phyloP scores from a whole-genome alignment of 305 asterid genomes.

The Fraxinus latifolia region DNA sequence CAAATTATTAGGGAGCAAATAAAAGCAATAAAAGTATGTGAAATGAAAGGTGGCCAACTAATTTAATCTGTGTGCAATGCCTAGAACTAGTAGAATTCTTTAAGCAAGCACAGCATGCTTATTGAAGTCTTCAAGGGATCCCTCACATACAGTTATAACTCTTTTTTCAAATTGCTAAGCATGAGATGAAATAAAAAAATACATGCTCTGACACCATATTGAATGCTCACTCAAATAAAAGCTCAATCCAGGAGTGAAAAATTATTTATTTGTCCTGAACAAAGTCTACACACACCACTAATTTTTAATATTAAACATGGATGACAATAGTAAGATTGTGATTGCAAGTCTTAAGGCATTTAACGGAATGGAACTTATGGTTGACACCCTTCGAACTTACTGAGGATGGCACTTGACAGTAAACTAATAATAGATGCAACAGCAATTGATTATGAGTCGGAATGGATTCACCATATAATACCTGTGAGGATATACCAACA shows the following conservation, averaged over 20 bases:
- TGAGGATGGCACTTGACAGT: neutral
- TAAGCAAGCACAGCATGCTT: neutral
- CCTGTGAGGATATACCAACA: constrained; percentile 87
- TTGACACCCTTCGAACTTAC: neutral
- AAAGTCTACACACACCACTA: neutral
- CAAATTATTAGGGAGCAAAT: neutral
- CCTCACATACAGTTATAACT: neutral
- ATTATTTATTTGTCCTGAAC: neutral
- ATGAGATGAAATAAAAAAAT: neutral
- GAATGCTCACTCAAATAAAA: neutral
- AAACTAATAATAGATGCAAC: constrained; percentile 6
- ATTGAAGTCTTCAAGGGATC: neutral
- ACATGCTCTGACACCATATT: neutral
- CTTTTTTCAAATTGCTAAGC: neutral
- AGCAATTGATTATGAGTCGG: constrained; percentile 15
- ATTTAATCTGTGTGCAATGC: neutral
- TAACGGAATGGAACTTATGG: neutral
- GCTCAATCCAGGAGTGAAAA: neutral
- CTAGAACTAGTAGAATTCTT: neutral
- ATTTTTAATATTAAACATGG: neutral
- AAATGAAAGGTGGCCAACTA: neutral
- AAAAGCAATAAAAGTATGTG: neutral
- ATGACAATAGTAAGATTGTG: neutral
- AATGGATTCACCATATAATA: constrained; percentile 26
- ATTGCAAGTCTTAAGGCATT: neutral